Conservation (phyloP, 768 basidiomycete genomes). For the Suillus cothurnatus region DNA sequence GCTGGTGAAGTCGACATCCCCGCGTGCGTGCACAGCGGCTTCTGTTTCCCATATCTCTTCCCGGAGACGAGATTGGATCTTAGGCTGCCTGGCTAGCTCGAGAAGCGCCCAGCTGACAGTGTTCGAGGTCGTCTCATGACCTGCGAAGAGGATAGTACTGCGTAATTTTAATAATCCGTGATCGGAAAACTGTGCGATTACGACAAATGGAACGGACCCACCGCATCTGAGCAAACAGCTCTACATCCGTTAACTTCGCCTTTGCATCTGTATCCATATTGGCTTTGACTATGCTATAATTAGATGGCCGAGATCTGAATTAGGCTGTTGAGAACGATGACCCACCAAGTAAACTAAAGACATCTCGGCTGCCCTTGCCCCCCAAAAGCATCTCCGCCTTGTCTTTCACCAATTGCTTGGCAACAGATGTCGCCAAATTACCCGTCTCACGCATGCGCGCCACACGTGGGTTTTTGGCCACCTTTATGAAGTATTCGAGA, state of each 20-base stretch:
- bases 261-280: constrained; percentile 31
- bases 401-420: constrained; percentile 15
- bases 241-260: constrained; percentile 22
- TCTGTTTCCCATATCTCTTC: constrained; percentile 45
- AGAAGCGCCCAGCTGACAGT: constrained; percentile 62
- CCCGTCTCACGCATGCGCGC: constrained; percentile 8
- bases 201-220: constrained; percentile 9
- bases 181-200: background rate
- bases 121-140: constrained; percentile 65
- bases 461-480: constrained; percentile 23
- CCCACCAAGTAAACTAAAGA: constrained; percentile 42
- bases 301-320: background rate
- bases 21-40: constrained; percentile 34
- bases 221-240: constrained; percentile 20
- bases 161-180: background rate
- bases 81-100: constrained; percentile 59
- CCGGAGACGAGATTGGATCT: constrained; percentile 62
- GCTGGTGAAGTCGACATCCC: constrained; percentile 40
- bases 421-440: background rate
- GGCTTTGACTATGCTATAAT: constrained; percentile 24
- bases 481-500: constrained; percentile 38
- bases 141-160: constrained; percentile 50
- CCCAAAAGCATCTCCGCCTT: constrained; percentile 15
- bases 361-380: constrained; percentile 11
- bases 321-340: background rate